Percentiles rank a stretch among this genome's conserved stretches.
Conservation (phyloP, 345 rosid species). For the Cardamine resedifolia region DNA sequence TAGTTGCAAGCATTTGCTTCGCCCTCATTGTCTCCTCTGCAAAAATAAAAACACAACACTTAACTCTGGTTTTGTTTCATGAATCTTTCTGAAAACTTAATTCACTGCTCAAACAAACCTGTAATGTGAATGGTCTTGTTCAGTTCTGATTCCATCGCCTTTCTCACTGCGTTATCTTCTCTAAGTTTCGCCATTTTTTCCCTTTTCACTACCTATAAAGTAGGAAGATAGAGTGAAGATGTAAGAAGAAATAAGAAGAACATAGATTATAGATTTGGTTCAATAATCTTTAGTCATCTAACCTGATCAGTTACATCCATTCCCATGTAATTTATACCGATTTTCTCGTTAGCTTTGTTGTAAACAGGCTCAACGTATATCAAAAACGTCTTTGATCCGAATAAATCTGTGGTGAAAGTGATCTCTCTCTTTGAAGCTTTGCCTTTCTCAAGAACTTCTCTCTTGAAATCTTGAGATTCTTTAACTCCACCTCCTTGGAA, state of each 20-base stretch:
- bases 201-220: conserved; percentile 67
- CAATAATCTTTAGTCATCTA: conserved; percentile 1
- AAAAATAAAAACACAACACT: conserved; percentile 4
- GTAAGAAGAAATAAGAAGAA: neutral
- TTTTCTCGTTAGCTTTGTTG: conserved; percentile 78
- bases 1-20: conserved; percentile 94
- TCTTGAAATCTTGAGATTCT: conserved; percentile 93
- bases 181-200: conserved; percentile 87
- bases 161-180: conserved; percentile 93
- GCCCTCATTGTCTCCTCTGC: conserved; percentile 99
- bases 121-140: conserved; percentile 95
- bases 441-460: conserved; percentile 88
- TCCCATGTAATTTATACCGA: conserved; percentile 95
- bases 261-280: neutral
- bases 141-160: conserved; percentile 93
- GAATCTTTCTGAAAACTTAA: neutral
- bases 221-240: neutral
- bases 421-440: conserved; percentile 91
- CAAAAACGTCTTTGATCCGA: conserved; percentile 85
- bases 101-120: conserved; percentile 46
- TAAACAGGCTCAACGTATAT: conserved; percentile 90
- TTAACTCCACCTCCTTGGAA: conserved; percentile 87
- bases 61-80: neutral
- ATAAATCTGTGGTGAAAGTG: conserved; percentile 78
- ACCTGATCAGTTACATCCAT: conserved; percentile 99